phyloP scores from a whole-genome alignment of 2,329 filamentous ascomycete species.

The Karstenula rhodostoma region DNA sequence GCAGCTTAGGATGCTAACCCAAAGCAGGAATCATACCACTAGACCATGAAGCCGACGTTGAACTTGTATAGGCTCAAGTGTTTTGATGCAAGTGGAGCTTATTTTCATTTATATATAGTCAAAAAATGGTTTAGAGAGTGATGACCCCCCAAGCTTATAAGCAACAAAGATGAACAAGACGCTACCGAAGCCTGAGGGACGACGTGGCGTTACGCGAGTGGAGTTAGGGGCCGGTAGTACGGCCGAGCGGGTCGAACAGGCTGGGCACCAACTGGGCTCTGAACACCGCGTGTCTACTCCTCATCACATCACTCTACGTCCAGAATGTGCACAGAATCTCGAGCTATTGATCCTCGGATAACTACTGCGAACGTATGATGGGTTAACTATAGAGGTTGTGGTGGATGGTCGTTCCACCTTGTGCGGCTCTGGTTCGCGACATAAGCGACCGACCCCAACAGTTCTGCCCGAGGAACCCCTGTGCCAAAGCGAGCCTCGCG shows the following conservation, averaged over 20 bases:
- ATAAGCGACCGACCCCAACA: background rate
- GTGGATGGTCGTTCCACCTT: background rate
- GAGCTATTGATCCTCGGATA: background rate
- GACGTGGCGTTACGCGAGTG: background rate
- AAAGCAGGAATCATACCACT: slow-evolving; percentile 27
- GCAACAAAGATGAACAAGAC: background rate
- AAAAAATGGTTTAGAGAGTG: background rate
- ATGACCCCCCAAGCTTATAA: background rate
- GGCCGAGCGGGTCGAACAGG: background rate
- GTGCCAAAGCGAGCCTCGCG: background rate
- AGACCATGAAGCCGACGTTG: slow-evolving; percentile 19
- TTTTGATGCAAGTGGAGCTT: background rate
- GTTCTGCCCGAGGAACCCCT: background rate
- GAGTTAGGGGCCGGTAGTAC: background rate
- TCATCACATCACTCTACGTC: background rate
- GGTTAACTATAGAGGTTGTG: background rate
- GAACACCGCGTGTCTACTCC: background rate
- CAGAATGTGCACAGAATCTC: background rate
- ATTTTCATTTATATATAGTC: background rate
- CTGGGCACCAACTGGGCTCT: background rate
- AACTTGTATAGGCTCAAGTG: background rate
- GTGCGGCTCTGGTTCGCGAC: background rate
- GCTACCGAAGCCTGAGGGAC: background rate
- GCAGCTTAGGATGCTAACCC: slow-evolving; percentile 15
- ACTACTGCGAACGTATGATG: background rate